Base-by-base conservation (phyloP, 257 asterid genomes). In the Solanum chmielewskii region DNA sequence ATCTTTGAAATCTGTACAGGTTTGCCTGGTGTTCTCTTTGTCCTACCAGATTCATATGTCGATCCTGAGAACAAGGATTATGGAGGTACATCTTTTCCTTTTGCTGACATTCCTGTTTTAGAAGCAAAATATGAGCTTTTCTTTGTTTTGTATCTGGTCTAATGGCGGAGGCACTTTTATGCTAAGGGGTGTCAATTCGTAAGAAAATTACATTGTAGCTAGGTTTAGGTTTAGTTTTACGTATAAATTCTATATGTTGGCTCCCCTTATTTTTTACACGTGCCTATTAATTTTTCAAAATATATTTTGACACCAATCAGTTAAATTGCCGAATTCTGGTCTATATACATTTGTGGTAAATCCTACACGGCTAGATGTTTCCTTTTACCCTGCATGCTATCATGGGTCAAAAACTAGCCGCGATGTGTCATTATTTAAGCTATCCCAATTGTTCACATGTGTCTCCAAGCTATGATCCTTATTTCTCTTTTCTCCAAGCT, bases 31-130 rank as follows among this genome's bases (percentile, higher is more conserved):
- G 99, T 97, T 88, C 94, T 97, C 47, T 97, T 97, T 90, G 99
- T 97, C 87, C 95, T 97, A 62, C 99, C 99, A 2, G 99, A 97
- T 90, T 97, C 99, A n/a, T 97, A 96, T 89, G 99, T 97, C 74
- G 99, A 97, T 88, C 92, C 99, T 5, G 99, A 96, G 91, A 94
- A 97, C 94, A 97, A 97, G 90, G 99, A 97, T 81, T 97, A 97
- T 84, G 99, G 99, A 91, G 99, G 99, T 97, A 91, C 45, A 31
- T 81, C 69, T 29, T 49, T 80, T 81, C 20, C 68, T 18, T 27
- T 10, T 47, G 20, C 42, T 47, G 42, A 47, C 18, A 35, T 80
- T 16, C 69, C 44, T 18, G 69, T 49, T 21, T 81, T 81, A 81
- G 44, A 81, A 18, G 69, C 69, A 49, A 29, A 81, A 29, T 25